Evolutionary conservation across 192 early-diverging fungal species (phyloP), one percentile per base, ranked within the genome.

Genomic region (Piromyces sp.): DNA sequence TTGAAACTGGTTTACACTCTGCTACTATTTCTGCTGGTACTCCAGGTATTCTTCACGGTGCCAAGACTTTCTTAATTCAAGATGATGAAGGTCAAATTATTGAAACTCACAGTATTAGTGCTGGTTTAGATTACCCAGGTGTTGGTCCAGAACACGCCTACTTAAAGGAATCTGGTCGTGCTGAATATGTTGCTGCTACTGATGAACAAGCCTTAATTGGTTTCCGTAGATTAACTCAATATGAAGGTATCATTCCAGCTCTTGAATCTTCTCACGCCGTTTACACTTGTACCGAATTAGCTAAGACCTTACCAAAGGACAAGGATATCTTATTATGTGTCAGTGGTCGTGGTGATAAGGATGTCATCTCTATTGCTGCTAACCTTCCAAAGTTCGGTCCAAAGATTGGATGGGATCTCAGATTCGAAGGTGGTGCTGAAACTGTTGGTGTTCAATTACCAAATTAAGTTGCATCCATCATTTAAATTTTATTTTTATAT

Each of bases 61-160:
- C 97, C 26, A 89, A 92, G 80, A 97, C 97, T 5, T 97, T 95
- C 86, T 87, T 99, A 79, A 88, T 98, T 82, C 97, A 99, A 87
- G 96, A 99, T 84, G 86, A 87, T 16, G 95, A 96, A 83, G 97
- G 97, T 28, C 97, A 99, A 86, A 97, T 99, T 84, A 91, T 94
- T 83, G 94, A 96, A 84, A 97, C 97, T 1, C 95, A 98, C 86
- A 95, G 93, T 79, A 94, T 99, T 82, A 93, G 93, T 82, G 95
- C 96, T 79, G 97, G 96, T 28, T 88, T 99, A 78, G 96, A 97
- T 88, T 99, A 99, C 87, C 95, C 97, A 19, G 97, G 96, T 81
- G 96, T 99, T 79, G 97, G 96, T 30, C 97, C 97, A 30, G 96
- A 99, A 84, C 96, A 97, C 85, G 91, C 96, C 29, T 96, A 89